Evolutionary conservation across 345 rosid genomes (phyloP), one percentile per base, ranked within the genome.

Genomic region (Brassica incana): DNA sequence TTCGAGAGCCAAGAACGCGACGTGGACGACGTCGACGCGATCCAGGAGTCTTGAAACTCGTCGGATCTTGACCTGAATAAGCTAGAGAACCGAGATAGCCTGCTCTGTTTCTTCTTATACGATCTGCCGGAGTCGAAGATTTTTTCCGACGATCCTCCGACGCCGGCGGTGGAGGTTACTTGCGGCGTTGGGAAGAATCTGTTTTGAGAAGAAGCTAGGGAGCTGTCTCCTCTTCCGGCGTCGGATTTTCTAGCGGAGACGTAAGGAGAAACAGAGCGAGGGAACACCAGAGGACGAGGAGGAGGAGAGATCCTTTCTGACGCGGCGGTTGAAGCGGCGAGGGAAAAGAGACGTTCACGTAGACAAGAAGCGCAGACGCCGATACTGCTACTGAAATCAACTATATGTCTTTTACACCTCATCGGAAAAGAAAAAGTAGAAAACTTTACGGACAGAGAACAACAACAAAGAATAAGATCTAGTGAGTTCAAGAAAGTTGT

Each of bases 341-440:
- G 80, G 0, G 68, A 78, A 8, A 81, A 12, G 18, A 95, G 93
- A 36, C 96, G 91, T 58, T 93, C 90, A 0, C 93, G 91, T 84
- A 95, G 99, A 76, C 98, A 95, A 40, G 99, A 79, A 71, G 98
- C 89, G 78, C 98, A 95, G 73, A 95, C 97, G 76, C 99, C 98
- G 70, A 81, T 89, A 81, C 70, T 70, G 85, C 92, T 86, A 73
- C 89, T 91, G 48, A 45, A 83, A 88, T 95, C 99, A 65, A 80
- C 29, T 27, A 69, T 84, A 64, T 95, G 97, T 61, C 86, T 85
- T 58, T 88, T 90, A 74, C 99, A 95, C 90, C 86, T 95, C 98
- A 95, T 95, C 78, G 84, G 79, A 3, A 52, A 52, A 15, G 16
- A 58, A 18, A 29, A 23, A 43, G 25, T 1, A 0, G 29, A 36